Evolutionary conservation across 164 flowering plant genomes (phyloP).

Genomic region (Pachysandra terminalis): DNA sequence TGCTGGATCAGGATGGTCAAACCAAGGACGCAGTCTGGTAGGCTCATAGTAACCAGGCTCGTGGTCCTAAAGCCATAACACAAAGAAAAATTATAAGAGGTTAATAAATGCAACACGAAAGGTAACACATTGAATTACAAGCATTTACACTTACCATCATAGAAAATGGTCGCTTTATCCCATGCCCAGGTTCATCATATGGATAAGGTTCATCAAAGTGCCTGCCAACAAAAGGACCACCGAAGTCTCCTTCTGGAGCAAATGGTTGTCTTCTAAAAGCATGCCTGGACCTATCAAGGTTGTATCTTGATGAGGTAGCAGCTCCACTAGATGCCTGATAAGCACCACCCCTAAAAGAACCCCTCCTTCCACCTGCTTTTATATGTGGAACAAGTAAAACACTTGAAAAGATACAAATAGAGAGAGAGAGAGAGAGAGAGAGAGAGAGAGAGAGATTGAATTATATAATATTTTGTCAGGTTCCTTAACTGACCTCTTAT

Average conservation of each 20-base stretch:
- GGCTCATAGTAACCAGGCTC: constrained; percentile 56
- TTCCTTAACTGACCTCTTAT: constrained; percentile 33
- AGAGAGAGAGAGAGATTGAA: constrained; percentile 2
- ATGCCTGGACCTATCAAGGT: constrained; percentile 40
- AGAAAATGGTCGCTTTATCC: constrained; percentile 52
- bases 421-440: not conserved
- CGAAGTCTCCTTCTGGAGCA: constrained; percentile 41
- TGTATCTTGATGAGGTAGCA: constrained; percentile 30
- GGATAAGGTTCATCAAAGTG: constrained; percentile 49
- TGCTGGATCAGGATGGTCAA: constrained; percentile 46
- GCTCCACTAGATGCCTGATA: constrained; percentile 23
- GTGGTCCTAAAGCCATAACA: constrained; percentile 32
- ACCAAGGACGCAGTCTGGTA: constrained; percentile 51
- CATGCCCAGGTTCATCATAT: constrained; percentile 42
- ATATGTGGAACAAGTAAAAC: not conserved
- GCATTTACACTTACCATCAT: constrained; percentile 36
- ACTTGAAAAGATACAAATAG: not conserved
- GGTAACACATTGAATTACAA: not conserved
- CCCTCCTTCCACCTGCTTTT: constrained; percentile 51
- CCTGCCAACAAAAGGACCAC: constrained; percentile 35
- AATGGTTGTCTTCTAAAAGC: constrained; percentile 42
- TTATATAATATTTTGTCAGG: not conserved
- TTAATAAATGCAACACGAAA: not conserved
- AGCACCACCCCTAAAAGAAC: constrained; percentile 28
- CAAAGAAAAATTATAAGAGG: constrained; percentile 2